Evolutionary conservation across 176 grass and related monocot genomes (phyloP).

Genomic region (Paspalum notatum): DNA sequence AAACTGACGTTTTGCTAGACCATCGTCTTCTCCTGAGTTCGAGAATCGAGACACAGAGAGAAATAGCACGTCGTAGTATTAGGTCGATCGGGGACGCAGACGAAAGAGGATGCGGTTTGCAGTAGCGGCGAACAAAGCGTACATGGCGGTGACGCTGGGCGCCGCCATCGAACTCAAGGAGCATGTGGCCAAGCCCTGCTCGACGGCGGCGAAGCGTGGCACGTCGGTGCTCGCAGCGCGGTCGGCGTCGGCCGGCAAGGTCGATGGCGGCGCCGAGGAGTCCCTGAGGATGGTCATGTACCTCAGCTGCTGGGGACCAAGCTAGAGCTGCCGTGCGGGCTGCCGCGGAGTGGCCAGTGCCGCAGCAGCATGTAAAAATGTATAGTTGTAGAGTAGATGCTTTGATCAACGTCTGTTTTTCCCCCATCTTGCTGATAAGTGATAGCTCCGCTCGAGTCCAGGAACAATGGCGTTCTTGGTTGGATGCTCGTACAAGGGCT

Average conservation of each 20-base stretch:
- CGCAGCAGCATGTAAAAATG: background rate
- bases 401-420: background rate
- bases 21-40: too few relatives aligned
- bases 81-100: background rate
- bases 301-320: slow-evolving; percentile 78
- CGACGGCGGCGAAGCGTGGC: slow-evolving; percentile 17
- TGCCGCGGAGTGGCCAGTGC: background rate
- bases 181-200: slow-evolving; percentile 51
- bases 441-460: too few relatives aligned
- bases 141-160: slow-evolving; percentile 56
- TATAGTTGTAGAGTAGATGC: background rate
- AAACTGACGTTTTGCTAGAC: background rate
- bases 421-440: background rate
- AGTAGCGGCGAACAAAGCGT: slow-evolving; percentile 58
- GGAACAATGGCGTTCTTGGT: too few relatives aligned
- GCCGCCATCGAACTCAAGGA: slow-evolving; percentile 67
- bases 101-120: slow-evolving; percentile 47
- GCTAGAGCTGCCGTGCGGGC: slow-evolving; percentile 16
- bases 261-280: slow-evolving; percentile 38
- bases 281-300: slow-evolving; percentile 80
- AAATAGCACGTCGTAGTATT: background rate
- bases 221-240: background rate
- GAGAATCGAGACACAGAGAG: background rate
- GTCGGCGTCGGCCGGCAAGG: background rate
- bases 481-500: background rate